A percentile compares a stretch with the other conserved stretches of the same genome.
Evolutionary conservation across 768 basidiomycete genomes (phyloP).

Genomic region (Kwoniella mangroviensis): DNA sequence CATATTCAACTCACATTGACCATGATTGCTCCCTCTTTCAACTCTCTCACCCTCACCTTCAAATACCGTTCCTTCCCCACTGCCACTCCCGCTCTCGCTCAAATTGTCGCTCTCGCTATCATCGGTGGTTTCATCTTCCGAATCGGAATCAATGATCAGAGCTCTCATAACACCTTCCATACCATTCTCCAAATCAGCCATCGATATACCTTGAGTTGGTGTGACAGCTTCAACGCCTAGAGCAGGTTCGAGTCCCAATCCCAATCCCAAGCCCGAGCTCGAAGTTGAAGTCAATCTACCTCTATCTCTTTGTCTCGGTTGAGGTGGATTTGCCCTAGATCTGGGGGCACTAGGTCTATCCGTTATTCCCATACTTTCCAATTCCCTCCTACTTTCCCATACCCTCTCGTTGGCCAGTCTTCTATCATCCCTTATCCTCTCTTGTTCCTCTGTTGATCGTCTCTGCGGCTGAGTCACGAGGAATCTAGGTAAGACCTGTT

Average conservation of each 20-base stretch:
- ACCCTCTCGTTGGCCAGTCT: conserved; percentile 16
- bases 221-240: conserved; percentile 3
- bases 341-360: no score
- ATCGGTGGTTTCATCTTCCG: not conserved
- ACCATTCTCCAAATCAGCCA: conserved; percentile 8
- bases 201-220: conserved; percentile 24
- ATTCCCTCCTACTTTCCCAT: not conserved
- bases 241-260: conserved; percentile 2
- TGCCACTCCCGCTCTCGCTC: not conserved
- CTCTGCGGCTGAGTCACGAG: not conserved
- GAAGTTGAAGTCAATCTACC: not conserved
- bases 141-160: conserved; percentile 1
- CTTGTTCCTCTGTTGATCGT: conserved; percentile 12
- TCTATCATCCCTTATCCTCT: conserved; percentile 18
- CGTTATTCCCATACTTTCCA: not conserved
- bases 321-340: no score
- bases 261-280: not conserved
- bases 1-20: conserved; percentile 1
- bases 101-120: not conserved
- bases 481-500: conserved; percentile 8
- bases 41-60: conserved; percentile 21
- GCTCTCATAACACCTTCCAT: conserved; percentile 20
- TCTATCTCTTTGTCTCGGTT: conserved; percentile 4
- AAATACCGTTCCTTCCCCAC: conserved; percentile 1
- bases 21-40: not conserved